Conservation (phyloP, 768 basidiomycete species). For the Kwoniella europaea region DNA sequence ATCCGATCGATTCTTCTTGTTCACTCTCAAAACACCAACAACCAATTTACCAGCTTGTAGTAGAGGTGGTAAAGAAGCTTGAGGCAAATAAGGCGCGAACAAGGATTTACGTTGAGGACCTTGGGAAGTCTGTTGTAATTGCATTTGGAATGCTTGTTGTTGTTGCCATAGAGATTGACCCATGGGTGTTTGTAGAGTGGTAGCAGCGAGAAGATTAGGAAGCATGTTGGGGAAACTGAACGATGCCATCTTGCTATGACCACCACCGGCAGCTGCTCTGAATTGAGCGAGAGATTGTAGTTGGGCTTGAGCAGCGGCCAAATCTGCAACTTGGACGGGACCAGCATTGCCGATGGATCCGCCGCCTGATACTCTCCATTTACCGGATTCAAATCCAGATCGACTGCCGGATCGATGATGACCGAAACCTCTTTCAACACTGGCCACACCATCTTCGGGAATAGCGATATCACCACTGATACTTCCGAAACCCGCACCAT, state of each 20-base stretch:
- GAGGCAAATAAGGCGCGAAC: constrained; percentile 97
- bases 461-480: constrained; percentile 56
- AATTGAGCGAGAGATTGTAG: constrained; percentile 95
- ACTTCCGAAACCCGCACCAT: constrained; percentile 77
- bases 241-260: constrained; percentile 95
- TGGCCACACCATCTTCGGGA: constrained; percentile 45
- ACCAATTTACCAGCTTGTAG: constrained; percentile 96
- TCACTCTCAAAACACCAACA: constrained; percentile 93
- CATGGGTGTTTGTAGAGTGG: constrained; percentile 81
- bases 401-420: constrained; percentile 55
- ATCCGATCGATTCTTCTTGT: constrained; percentile 97
- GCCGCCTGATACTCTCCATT: constrained; percentile 85
- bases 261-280: constrained; percentile 79
- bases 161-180: constrained; percentile 80
- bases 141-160: constrained; percentile 90
- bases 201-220: constrained; percentile 95
- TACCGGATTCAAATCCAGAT: constrained; percentile 58
- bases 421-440: constrained; percentile 21
- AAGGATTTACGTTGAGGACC: constrained; percentile 92
- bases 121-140: constrained; percentile 86
- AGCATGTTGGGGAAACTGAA: constrained; percentile 99
- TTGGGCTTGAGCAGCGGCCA: constrained; percentile 96
- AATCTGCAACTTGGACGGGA: constrained; percentile 64
- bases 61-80: constrained; percentile 93
- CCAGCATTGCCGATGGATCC: constrained; percentile 1